Evolutionary conservation across 2,329 filamentous ascomycete genomes (phyloP).

Genomic region (Talaromyces sp.): DNA sequence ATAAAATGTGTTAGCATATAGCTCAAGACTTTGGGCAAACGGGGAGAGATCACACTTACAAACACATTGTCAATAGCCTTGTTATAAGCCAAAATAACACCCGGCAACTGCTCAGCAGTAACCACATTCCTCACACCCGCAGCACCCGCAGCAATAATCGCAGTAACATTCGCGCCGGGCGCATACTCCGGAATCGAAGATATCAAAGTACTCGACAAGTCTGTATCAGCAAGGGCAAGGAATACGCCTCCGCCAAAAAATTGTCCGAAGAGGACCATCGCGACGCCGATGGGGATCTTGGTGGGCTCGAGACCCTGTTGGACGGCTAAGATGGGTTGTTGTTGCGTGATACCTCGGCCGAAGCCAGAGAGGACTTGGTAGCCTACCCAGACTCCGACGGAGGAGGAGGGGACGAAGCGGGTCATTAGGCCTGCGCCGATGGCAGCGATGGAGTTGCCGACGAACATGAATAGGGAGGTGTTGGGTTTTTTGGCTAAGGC

Average conservation of each 20-base stretch:
- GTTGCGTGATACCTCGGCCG: slow-evolving; percentile 13
- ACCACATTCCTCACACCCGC: slow-evolving; percentile 1
- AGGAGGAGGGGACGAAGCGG: slow-evolving; percentile 9
- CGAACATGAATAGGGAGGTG: slow-evolving; percentile 7
- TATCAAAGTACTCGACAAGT: slow-evolving; percentile 7
- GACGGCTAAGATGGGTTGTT: slow-evolving; percentile 3
- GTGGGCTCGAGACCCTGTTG: slow-evolving; percentile 12
- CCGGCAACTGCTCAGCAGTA: slow-evolving; percentile 8
- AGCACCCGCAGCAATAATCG: slow-evolving; percentile 9
- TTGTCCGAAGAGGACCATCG: slow-evolving; percentile 15
- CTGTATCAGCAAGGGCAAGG: slow-evolving; percentile 12
- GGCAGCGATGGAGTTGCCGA: slow-evolving; percentile 14
- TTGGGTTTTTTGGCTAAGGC: slow-evolving; percentile 8
- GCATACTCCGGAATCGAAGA: slow-evolving; percentile 5
- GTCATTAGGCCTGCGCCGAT: slow-evolving; percentile 14
- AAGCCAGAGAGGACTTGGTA: slow-evolving; percentile 13
- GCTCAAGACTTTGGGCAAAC: no score
- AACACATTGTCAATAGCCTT: slow-evolving; percentile 10
- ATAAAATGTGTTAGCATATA: not conserved
- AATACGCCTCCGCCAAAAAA: slow-evolving; percentile 14
- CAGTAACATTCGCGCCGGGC: not conserved
- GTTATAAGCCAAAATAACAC: slow-evolving; percentile 9
- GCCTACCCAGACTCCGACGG: slow-evolving; percentile 12
- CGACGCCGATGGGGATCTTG: slow-evolving; percentile 10
- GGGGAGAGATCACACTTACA: slow-evolving; percentile 15